Evolutionary conservation across 2,329 filamentous ascomycete species (phyloP).

Genomic region (Fusarium acutatum): DNA sequence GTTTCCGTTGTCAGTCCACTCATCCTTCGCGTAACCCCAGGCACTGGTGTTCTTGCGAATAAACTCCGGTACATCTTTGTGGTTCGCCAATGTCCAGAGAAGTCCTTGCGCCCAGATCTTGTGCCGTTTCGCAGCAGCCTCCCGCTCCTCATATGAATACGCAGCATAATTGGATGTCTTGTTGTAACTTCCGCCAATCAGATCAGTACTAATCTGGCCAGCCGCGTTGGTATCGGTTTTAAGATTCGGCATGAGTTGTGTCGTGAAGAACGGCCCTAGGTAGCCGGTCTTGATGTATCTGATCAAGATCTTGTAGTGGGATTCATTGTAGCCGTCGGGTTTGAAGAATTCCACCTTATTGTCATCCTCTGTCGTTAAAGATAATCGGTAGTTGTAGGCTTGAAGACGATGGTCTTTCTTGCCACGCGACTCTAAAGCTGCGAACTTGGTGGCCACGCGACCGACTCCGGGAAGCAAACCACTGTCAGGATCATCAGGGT

Average conservation of each 20-base stretch:
- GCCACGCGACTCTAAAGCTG: neutral
- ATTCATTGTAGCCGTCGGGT: slow-evolving; percentile 19
- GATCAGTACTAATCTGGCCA: slow-evolving; percentile 26
- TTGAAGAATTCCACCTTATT: slow-evolving; percentile 26
- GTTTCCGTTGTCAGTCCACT: slow-evolving; percentile 7
- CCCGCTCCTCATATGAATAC: slow-evolving; percentile 14
- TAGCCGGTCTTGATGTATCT: slow-evolving; percentile 23
- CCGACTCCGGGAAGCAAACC: slow-evolving; percentile 15
- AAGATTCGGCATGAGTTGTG: slow-evolving; percentile 24
- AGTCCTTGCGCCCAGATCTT: slow-evolving; percentile 25
- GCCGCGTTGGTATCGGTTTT: slow-evolving; percentile 28
- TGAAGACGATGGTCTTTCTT: slow-evolving; percentile 27
- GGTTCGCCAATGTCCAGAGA: slow-evolving; percentile 22
- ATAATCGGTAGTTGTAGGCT: slow-evolving; percentile 26
- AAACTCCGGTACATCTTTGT: neutral
- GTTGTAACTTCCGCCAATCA: slow-evolving; percentile 24
- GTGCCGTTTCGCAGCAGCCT: neutral
- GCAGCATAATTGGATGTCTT: slow-evolving; percentile 20
- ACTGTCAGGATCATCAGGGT: neutral
- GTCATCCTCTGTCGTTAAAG: neutral
- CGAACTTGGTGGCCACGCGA: neutral
- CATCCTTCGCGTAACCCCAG: slow-evolving; percentile 29
- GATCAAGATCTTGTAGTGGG: slow-evolving; percentile 18
- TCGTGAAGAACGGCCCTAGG: slow-evolving; percentile 7
- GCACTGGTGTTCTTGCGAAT: neutral